Evolutionary conservation across 371 early-diverging fungal genomes (phyloP).

Genomic region (Actinomucor elegans): DNA sequence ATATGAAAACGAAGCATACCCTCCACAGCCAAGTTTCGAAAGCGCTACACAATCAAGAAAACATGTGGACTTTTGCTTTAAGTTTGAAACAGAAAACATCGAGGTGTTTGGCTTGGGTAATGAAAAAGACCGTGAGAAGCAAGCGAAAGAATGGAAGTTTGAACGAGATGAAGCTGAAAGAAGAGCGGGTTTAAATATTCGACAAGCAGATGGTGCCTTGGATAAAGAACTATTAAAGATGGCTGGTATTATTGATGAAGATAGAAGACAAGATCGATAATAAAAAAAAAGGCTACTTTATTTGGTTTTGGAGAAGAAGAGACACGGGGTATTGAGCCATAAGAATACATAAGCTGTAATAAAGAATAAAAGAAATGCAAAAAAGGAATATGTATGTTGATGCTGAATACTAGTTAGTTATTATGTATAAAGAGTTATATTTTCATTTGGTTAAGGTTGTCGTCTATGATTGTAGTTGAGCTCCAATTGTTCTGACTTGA

Average conservation of each 20-base stretch:
- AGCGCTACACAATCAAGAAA: conserved; percentile 8
- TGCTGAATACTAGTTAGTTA: too few species aligned
- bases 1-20: conserved; percentile 45
- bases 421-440: too few species aligned
- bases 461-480: conserved; percentile 3
- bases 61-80: conserved; percentile 9
- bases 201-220: conserved; percentile 42
- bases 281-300: background rate
- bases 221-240: conserved; percentile 47
- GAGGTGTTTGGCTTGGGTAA: conserved; percentile 64
- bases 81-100: conserved; percentile 55
- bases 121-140: conserved; percentile 34
- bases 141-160: conserved; percentile 59
- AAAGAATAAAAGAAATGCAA: background rate
- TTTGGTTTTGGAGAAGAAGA: background rate
- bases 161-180: conserved; percentile 54
- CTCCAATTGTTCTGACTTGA: conserved; percentile 7
- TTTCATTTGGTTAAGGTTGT: conserved; percentile 12
- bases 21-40: conserved; percentile 30
- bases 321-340: background rate
- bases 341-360: background rate
- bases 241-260: conserved; percentile 50
- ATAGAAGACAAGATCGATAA: conserved; percentile 26
- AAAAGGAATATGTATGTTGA: too few species aligned
- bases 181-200: conserved; percentile 46